Base-by-base conservation (phyloP, 805 yeast species). In the Sporopachydermia quercuum region DNA sequence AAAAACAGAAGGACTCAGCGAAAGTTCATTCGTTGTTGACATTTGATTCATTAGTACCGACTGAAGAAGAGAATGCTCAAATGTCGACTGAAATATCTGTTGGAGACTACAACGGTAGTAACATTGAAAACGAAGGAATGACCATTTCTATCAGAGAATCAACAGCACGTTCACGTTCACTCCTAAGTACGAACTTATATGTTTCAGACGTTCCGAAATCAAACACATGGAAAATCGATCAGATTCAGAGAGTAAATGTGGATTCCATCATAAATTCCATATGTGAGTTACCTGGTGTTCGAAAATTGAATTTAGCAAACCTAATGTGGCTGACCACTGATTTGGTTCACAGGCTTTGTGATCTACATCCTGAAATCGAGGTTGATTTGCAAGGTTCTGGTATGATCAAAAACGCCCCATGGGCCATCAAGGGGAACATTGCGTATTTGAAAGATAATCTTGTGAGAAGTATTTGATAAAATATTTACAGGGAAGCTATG, bases 311-410 rank as follows among this genome's bases (percentile, higher is more conserved):
- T 42, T 53, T 68, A 47, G 56, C 61, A 16, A 67, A 67, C 5
- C 64, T 64, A 55, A 63, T 66, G 40, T 73, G 72, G 76, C 52
- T 66, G 33, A 65, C 57, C 49, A 67, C 59, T 48, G 62, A 47
- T 40, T 40, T 58, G 39, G 53, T 63, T 47, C 51, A 55, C 51
- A 41, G 54, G 40, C 63, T 56, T 37, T 11, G 34, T 40, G 15
- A 16, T 39, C n/a, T 19, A 18, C 35, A 55, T 73, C 49, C 43
- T 54, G 6, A 52, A 54, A 18, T 56, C 61, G 19, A 41, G 16
- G 42, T 71, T 6, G 67, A 71, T 46, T 58, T 71, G 35, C 49
- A 61, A 2, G 61, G 67, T 41, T 63, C 73, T 1, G 78, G 78
- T 0, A 68, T 71, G 74, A 54, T 56, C 27, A 61, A 63, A 42